Evolutionary conservation across 345 rosid species (phyloP).

Genomic region (Barbarea vulgaris): DNA sequence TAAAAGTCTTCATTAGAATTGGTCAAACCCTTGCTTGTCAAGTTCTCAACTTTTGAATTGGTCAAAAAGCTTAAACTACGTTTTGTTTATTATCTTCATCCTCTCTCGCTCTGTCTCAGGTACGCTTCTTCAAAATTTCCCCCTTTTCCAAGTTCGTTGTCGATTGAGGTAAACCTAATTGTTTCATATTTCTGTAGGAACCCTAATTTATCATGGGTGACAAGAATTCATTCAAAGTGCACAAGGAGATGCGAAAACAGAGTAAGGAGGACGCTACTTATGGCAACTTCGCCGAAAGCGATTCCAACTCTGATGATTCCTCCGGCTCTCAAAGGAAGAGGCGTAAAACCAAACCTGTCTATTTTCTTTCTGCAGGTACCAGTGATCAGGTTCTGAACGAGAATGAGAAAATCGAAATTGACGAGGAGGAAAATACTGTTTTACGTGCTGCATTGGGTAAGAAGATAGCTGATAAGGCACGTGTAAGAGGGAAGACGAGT

Average conservation of each 20-base stretch:
- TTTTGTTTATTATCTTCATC: neutral
- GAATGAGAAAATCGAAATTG: constrained; percentile 1
- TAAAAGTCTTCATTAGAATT: neutral
- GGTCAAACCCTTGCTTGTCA: neutral
- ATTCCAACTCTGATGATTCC: constrained; percentile 53
- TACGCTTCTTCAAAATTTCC: neutral
- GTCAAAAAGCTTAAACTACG: neutral
- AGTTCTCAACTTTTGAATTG: too few species aligned
- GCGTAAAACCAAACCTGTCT: constrained; percentile 63
- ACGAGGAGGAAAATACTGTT: constrained; percentile 42
- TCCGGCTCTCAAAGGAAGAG: constrained; percentile 47
- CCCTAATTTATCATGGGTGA: constrained; percentile 34
- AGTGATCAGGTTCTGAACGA: constrained; percentile 47
- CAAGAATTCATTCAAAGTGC: constrained; percentile 54
- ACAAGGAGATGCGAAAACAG: constrained; percentile 59
- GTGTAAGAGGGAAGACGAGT: constrained; percentile 55
- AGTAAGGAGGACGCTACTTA: constrained; percentile 61
- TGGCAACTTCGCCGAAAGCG: constrained; percentile 55
- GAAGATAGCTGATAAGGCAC: constrained; percentile 69
- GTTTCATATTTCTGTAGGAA: neutral
- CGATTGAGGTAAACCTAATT: neutral
- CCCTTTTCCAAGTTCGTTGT: neutral
- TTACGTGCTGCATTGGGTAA: constrained; percentile 65
- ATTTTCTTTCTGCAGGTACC: constrained; percentile 55
- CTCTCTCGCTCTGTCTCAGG: neutral